Evolutionary conservation across 139 green algal species (phyloP).

Genomic region (Eudorina sp.): DNA sequence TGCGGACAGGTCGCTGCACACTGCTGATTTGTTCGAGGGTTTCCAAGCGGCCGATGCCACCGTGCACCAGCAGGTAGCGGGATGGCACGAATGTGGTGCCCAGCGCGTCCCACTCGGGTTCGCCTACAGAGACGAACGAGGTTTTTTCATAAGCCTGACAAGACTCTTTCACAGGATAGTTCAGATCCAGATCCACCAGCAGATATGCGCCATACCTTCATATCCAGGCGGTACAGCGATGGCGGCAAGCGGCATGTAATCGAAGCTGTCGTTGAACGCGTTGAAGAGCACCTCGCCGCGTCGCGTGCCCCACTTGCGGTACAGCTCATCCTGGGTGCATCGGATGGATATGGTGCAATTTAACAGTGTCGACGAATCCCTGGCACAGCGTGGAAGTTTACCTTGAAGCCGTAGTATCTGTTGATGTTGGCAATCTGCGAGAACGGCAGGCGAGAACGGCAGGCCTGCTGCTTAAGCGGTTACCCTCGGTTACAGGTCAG

Average conservation of each 20-base stretch:
- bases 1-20: background rate
- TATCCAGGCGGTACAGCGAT: background rate
- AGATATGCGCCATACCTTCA: conserved; percentile 16
- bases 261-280: conserved; percentile 15
- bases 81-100: background rate
- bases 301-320: background rate
- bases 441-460: too few relatives aligned
- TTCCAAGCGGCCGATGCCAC: conserved; percentile 18
- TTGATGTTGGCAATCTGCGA: conserved; percentile 7
- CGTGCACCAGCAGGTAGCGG: conserved; percentile 34
- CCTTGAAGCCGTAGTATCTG: conserved; percentile 5
- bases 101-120: background rate
- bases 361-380: too few relatives aligned
- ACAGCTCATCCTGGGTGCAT: conserved; percentile 7
- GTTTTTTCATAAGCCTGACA: too few relatives aligned
- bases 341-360: too few relatives aligned
- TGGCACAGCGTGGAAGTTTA: too few relatives aligned
- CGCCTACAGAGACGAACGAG: too few relatives aligned
- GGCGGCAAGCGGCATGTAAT: conserved; percentile 3
- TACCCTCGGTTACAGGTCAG: too few relatives aligned
- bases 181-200: too few relatives aligned
- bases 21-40: background rate
- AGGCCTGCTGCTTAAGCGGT: too few relatives aligned
- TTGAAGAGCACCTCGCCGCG: background rate
- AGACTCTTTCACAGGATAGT: too few relatives aligned